These are phyloP conservation scores for Aspergillus taichungensis DNA, from an alignment of 495 filamentous ascomycete genomes.

Conservation along the genomic window DNA sequence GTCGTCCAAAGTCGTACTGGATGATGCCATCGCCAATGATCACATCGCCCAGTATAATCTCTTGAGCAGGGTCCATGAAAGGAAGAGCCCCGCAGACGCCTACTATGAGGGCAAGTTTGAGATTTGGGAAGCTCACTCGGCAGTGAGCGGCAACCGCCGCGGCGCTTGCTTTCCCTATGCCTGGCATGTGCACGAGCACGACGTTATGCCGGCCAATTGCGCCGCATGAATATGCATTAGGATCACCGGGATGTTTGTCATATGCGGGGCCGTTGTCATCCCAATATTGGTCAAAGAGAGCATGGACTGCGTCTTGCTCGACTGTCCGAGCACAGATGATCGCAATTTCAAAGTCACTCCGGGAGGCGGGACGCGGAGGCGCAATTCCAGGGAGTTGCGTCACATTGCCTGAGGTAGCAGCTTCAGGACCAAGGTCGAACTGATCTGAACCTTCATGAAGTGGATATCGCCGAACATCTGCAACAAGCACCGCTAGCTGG, in stretches of 20 bases:
- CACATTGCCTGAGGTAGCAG: no score
- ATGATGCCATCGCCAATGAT: constrained; percentile 29
- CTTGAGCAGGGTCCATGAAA: constrained; percentile 1
- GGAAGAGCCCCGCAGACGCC: constrained; percentile 24
- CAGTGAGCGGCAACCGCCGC: constrained; percentile 11
- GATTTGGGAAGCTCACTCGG: constrained; percentile 9
- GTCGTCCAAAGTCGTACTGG: constrained; percentile 26
- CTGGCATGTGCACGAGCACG: constrained; percentile 16
- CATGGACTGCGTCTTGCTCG: constrained; percentile 19
- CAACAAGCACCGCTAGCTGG: no score
- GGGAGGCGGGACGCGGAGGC: no score
- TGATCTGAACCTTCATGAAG: no score
- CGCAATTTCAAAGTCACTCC: constrained; percentile 15
- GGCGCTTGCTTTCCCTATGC: constrained; percentile 13
- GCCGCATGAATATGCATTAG: constrained; percentile 20
- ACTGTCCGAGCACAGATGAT: constrained; percentile 19
- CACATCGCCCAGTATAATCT: constrained; percentile 34
- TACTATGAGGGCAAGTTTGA: constrained; percentile 18
- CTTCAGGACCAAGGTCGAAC: no score
- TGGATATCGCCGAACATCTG: no score
- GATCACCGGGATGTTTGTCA: constrained; percentile 12
- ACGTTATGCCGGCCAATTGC: constrained; percentile 15
- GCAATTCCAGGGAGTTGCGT: no score
- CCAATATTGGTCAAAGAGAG: constrained; percentile 14
- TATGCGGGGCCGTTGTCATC: constrained; percentile 5